Percentiles rank a stretch among this genome's conserved stretches.
These are phyloP conservation scores for Anacardium occidentale DNA, from an alignment of 345 rosid species.

Conservation along the genomic window DNA sequence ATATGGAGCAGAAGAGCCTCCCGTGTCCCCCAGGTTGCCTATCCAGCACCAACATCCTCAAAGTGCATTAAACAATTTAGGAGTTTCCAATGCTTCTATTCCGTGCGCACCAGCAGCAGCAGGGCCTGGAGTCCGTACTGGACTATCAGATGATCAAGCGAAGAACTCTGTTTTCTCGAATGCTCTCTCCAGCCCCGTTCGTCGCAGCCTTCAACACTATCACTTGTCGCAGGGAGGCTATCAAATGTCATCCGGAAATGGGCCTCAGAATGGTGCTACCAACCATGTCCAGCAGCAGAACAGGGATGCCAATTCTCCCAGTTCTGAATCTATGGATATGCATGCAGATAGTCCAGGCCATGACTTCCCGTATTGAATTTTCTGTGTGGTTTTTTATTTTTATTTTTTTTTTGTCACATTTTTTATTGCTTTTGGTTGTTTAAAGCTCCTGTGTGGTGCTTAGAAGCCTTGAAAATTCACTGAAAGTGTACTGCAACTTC, in stretches of 20 bases:
- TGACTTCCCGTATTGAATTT: conserved; percentile 27
- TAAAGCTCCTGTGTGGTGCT: not conserved
- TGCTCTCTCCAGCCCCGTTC: conserved; percentile 69
- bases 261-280: conserved; percentile 20
- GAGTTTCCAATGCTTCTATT: conserved; percentile 37
- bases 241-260: conserved; percentile 26
- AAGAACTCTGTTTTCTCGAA: conserved; percentile 50
- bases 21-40: conserved; percentile 46
- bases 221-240: conserved; percentile 42
- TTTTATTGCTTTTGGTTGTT: too few relatives aligned
- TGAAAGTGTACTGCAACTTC: conserved; percentile 9
- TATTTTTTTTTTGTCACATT: not conserved
- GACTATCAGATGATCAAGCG: conserved; percentile 44
- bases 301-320: conserved; percentile 30
- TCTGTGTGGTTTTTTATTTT: conserved; percentile 3
- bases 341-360: conserved; percentile 49
- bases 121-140: conserved; percentile 31
- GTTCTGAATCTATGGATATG: conserved; percentile 56
- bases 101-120: conserved; percentile 29
- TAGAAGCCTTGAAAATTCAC: not conserved
- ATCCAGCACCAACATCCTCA: conserved; percentile 46
- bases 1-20: conserved; percentile 54
- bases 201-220: conserved; percentile 63
- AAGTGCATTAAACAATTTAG: conserved; percentile 20
- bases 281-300: conserved; percentile 22